Percentiles rank a stretch among this genome's conserved stretches.
These are phyloP conservation scores for Colletotrichum graminicola DNA, from an alignment of 2,329 filamentous ascomycete genomes.

Conservation along the genomic window DNA sequence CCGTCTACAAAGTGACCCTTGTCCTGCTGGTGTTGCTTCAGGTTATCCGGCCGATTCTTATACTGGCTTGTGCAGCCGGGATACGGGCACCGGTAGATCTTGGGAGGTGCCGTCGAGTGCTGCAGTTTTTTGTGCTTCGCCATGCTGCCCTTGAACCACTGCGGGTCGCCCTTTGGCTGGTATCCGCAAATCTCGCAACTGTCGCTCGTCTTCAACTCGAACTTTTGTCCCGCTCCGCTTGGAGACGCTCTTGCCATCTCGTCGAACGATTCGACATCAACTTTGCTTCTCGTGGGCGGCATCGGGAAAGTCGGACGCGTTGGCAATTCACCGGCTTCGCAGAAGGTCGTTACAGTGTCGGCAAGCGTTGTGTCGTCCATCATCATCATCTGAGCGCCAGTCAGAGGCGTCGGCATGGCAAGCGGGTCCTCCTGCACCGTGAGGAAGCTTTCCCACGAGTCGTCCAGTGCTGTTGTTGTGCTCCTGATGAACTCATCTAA, in stretches of 20 bases:
- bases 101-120: slow-evolving; percentile 62
- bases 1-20: slow-evolving; percentile 66
- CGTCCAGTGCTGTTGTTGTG: slow-evolving; percentile 30
- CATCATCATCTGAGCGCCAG: not conserved
- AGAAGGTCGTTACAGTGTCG: not conserved
- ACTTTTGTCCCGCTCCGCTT: slow-evolving; percentile 46
- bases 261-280: not conserved
- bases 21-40: slow-evolving; percentile 68
- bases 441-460: slow-evolving; percentile 9
- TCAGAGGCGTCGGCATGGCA: not conserved
- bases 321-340: not conserved
- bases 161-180: slow-evolving; percentile 67
- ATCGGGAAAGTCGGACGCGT: not conserved
- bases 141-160: slow-evolving; percentile 71
- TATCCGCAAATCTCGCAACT: slow-evolving; percentile 67
- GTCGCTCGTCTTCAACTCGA: slow-evolving; percentile 59
- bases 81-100: slow-evolving; percentile 65
- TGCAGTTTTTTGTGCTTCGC: slow-evolving; percentile 69
- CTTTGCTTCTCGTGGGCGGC: not conserved
- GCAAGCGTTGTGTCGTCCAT: not conserved
- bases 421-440: not conserved
- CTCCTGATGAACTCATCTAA: slow-evolving; percentile 40
- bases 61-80: slow-evolving; percentile 68
- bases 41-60: slow-evolving; percentile 67
- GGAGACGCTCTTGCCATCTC: slow-evolving; percentile 23